phyloP scores from a whole-genome alignment of 257 asterid genomes.

The Ophiorrhiza pumila region DNA sequence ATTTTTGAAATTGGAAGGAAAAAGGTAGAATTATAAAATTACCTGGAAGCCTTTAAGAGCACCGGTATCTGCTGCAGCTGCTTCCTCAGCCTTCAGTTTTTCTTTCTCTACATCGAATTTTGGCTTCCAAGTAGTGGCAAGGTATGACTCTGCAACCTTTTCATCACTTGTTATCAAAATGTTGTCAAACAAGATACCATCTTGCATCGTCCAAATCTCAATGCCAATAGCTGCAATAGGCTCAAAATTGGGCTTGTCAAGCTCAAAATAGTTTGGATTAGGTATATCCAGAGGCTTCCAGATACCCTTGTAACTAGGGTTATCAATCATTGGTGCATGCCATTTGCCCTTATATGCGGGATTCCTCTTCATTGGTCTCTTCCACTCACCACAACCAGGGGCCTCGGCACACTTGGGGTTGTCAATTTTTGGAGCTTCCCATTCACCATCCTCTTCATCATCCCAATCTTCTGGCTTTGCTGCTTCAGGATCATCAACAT shows the following conservation, averaged over 20 bases:
- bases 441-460: conserved; percentile 96
- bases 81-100: conserved; percentile 69
- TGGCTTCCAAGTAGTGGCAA: conserved; percentile 74
- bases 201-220: conserved; percentile 99
- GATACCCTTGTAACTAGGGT: conserved; percentile 90
- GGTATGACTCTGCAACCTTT: conserved; percentile 59
- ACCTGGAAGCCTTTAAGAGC: conserved; percentile 87
- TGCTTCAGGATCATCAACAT: conserved; percentile 90
- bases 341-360: conserved; percentile 96
- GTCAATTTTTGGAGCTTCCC: conserved; percentile 91
- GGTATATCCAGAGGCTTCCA: conserved; percentile 87
- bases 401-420: conserved; percentile 77
- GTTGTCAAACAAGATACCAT: conserved; percentile 89
- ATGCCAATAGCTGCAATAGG: conserved; percentile 94
- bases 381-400: conserved; percentile 99
- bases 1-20: no score
- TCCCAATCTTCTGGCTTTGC: conserved; percentile 97
- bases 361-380: conserved; percentile 73
- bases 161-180: conserved; percentile 66
- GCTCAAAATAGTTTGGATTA: conserved; percentile 77
- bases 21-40: not conserved
- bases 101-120: conserved; percentile 73
- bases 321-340: conserved; percentile 77
- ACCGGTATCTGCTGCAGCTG: conserved; percentile 44
- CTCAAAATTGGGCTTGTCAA: conserved; percentile 78